Evolutionary conservation across 23 red algal genomes (phyloP).

Genomic region (Agarophyton chilense): DNA sequence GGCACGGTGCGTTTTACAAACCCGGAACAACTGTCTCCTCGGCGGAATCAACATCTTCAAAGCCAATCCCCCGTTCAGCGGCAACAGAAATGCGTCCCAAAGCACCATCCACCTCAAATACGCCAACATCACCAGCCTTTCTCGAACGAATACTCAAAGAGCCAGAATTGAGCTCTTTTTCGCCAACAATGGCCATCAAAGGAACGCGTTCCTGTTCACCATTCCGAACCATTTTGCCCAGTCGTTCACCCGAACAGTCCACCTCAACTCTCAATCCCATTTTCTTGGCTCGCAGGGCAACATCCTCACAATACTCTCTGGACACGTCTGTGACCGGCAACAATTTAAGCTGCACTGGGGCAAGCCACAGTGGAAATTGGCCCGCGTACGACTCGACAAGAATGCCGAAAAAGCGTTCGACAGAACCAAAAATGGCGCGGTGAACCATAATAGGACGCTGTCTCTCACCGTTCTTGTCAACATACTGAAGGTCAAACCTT

Average conservation of each 20-base stretch:
- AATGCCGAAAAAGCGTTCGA: constrained; percentile 99
- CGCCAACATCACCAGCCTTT: constrained; percentile 83
- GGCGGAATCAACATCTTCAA: constrained; percentile 37
- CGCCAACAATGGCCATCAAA: constrained; percentile 87
- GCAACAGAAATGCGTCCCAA: constrained; percentile 49
- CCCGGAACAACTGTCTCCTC: not conserved
- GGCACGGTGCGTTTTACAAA: not conserved
- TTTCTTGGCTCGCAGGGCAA: constrained; percentile 13
- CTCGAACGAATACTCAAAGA: constrained; percentile 79
- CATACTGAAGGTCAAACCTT: constrained; percentile 95
- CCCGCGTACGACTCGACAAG: constrained; percentile 94
- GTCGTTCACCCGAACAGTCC: constrained; percentile 81
- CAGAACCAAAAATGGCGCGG: constrained; percentile 93
- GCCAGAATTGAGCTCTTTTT: constrained; percentile 68
- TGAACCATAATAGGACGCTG: constrained; percentile 98
- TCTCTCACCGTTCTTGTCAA: constrained; percentile 58
- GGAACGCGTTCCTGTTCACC: constrained; percentile 88
- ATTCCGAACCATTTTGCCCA: constrained; percentile 96
- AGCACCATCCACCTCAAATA: not conserved
- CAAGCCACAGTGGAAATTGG: constrained; percentile 98
- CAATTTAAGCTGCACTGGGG: constrained; percentile 90
- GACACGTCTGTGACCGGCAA: constrained; percentile 81
- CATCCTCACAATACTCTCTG: constrained; percentile 66
- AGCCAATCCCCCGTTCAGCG: constrained; percentile 21
- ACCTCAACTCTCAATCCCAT: constrained; percentile 82